Conservation (phyloP, 1,284 basidiomycete species). For the Ceratobasidium sp. region DNA sequence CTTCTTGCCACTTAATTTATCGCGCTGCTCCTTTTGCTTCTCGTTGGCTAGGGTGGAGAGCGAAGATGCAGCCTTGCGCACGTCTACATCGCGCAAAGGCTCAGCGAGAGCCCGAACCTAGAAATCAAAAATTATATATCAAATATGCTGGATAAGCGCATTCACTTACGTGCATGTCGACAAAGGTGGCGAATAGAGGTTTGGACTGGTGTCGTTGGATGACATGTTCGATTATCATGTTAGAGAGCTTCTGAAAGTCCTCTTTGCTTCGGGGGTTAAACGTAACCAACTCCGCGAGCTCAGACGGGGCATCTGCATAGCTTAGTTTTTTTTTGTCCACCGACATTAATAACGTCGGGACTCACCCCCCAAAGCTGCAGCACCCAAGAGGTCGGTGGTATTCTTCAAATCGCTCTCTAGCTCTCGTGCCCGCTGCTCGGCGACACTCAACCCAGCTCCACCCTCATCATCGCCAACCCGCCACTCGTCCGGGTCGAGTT, state of each 20-base stretch:
- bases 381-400: slow-evolving; percentile 80
- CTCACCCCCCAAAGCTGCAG: slow-evolving; percentile 69
- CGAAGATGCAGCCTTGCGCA: slow-evolving; percentile 81
- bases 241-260: slow-evolving; percentile 78
- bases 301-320: slow-evolving; percentile 63
- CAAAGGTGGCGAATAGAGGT: slow-evolving; percentile 79
- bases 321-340: slow-evolving; percentile 11
- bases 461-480: slow-evolving; percentile 46
- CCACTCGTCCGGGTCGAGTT: slow-evolving; percentile 42
- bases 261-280: slow-evolving; percentile 83
- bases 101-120: slow-evolving; percentile 56
- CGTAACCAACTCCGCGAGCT: slow-evolving; percentile 72
- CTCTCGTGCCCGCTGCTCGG: slow-evolving; percentile 82
- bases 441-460: slow-evolving; percentile 76
- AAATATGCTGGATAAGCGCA: not conserved
- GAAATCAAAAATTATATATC: not conserved
- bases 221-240: slow-evolving; percentile 72
- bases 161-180: slow-evolving; percentile 79
- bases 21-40: slow-evolving; percentile 88
- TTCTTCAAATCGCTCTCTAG: slow-evolving; percentile 84
- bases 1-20: slow-evolving; percentile 88
- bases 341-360: slow-evolving; percentile 6
- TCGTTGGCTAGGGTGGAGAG: slow-evolving; percentile 88
- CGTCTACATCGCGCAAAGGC: slow-evolving; percentile 84
- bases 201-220: slow-evolving; percentile 79